Evolutionary conservation across 2,329 filamentous ascomycete genomes (phyloP), one percentile per base, ranked within the genome.

Genomic region (Orbilia blumenaviensis): DNA sequence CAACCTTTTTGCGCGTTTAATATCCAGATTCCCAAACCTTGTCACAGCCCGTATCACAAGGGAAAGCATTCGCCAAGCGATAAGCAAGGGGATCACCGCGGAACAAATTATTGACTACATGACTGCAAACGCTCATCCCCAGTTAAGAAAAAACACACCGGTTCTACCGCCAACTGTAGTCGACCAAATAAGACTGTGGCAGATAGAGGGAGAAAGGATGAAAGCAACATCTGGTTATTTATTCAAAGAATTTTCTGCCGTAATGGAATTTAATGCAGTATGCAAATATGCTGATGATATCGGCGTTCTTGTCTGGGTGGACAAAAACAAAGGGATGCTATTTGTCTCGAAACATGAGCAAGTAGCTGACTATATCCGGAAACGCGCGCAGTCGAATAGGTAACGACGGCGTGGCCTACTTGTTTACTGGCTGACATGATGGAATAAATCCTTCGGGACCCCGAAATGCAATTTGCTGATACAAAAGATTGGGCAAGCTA

Each of bases 121-220:
- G 1, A 89, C 91, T 6, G 91, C 92, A 2, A 94, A 99, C 83
- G 95, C 95, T 0, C 95, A 99, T 84, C 93, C 96, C 48, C 92
- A 98, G 83, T 93, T 99, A 88, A 80, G 87, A 76, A 87, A 87
- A 80, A 86, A 86, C 77, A 81, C 83, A 0, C 91, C 94, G 1
- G 88, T 97, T 14, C 87, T 99, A 1, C 95, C 96, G 0, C 94
- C 95, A 0, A 98, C 96, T 0, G 95, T 99, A 14, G 92, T 97
- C 78, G 95, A 99, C 83, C 95, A 99, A 85, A 97, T 99, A 80
- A 88, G 94, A 1, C 88, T 99, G 18, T 99, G 95, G 95, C 94
- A 99, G 85, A 89, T 98, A 62, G 95, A 99, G 83, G 93, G 94
- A 78, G 95, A 99, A 84, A 88, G 95, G 60, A 96, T 99, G 88